These are phyloP conservation scores for Chamaecrista fasciculata DNA, from an alignment of 306 rosid genomes.

Conservation along the genomic window DNA sequence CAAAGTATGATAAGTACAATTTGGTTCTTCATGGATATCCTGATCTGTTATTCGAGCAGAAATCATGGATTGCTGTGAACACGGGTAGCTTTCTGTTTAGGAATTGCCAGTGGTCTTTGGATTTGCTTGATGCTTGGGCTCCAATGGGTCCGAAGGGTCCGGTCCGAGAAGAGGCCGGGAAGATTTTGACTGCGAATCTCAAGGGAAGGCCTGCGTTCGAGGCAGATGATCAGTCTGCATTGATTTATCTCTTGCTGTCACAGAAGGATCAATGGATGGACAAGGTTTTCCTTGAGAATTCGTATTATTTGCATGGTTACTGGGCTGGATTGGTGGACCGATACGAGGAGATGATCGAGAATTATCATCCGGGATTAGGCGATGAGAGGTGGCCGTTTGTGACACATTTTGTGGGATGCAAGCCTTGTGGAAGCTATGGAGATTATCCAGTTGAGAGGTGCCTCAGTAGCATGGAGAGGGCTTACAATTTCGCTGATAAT, in stretches of 20 bases:
- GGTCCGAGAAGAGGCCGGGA: conserved; percentile 81
- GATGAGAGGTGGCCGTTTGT: conserved; percentile 99
- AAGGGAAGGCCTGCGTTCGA: conserved; percentile 96
- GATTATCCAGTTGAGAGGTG: conserved; percentile 95
- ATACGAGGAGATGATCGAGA: conserved; percentile 93
- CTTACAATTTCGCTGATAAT: conserved; percentile 92
- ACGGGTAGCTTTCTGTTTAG: conserved; percentile 87
- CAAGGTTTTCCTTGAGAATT: conserved; percentile 90
- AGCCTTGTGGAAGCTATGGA: conserved; percentile 98
- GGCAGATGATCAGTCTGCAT: conserved; percentile 94
- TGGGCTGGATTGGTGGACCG: conserved; percentile 98
- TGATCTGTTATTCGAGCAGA: conserved; percentile 87
- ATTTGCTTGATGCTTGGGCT: conserved; percentile 97
- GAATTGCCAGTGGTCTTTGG: conserved; percentile 96
- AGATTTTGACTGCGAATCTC: conserved; percentile 73
- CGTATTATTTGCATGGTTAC: conserved; percentile 89
- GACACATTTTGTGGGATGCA: conserved; percentile 95
- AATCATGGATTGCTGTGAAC: conserved; percentile 93
- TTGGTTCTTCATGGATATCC: conserved; percentile 94
- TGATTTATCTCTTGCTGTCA: conserved; percentile 80
- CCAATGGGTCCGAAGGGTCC: conserved; percentile 98
- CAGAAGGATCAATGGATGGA: conserved; percentile 87
- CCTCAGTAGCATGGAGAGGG: conserved; percentile 95
- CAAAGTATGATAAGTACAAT: conserved; percentile 62
- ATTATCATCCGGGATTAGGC: conserved; percentile 91